Conservation (phyloP, 225 moss, liverwort and hornwort species). For the Anthoceros angustus region DNA sequence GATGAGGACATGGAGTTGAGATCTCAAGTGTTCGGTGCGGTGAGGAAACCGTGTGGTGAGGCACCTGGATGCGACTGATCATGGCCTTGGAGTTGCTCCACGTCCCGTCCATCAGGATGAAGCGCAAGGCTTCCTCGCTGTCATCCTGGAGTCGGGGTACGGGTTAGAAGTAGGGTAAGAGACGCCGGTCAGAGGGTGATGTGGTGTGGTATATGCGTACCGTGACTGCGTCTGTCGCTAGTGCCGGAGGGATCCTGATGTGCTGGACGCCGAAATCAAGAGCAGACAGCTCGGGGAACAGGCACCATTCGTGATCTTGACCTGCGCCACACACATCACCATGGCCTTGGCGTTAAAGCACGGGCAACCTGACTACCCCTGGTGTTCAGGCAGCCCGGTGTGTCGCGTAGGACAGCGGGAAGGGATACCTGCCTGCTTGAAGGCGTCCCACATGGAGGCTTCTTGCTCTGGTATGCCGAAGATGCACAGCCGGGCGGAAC, state of each 20-base stretch:
- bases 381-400: neutral
- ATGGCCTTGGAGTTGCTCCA: conserved; percentile 97
- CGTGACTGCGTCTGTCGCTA: conserved; percentile 12
- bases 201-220: conserved; percentile 10
- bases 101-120: conserved; percentile 88
- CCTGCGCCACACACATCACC: conserved; percentile 20
- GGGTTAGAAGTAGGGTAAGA: neutral
- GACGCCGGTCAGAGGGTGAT: neutral
- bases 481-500: conserved; percentile 37
- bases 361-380: conserved; percentile 14
- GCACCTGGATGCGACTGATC: conserved; percentile 75
- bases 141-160: conserved; percentile 12
- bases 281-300: conserved; percentile 43
- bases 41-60: neutral
- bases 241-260: conserved; percentile 17
- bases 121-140: conserved; percentile 34
- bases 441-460: conserved; percentile 73
- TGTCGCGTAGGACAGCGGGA: conserved; percentile 3
- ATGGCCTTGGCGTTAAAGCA: neutral
- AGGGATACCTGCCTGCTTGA: conserved; percentile 76
- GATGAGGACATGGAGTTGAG: neutral
- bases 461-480: conserved; percentile 66
- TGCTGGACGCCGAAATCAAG: conserved; percentile 33
- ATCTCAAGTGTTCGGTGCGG: too few species aligned
- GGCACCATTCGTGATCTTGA: conserved; percentile 67